Base-by-base conservation (phyloP, 306 rosid genomes). In the Hippophae rhamnoides region DNA sequence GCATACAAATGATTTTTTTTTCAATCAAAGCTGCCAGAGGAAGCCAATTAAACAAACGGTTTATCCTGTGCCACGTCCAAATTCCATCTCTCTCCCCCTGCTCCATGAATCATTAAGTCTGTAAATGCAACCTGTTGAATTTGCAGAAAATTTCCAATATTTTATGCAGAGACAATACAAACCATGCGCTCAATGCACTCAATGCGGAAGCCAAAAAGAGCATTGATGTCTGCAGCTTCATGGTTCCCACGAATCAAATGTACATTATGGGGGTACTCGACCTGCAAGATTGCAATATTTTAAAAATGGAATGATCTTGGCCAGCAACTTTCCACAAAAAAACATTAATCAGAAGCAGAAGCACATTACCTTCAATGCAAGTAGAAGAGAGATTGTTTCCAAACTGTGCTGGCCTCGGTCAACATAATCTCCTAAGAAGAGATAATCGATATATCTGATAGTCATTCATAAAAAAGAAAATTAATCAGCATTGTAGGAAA, bases 21-120 rank as follows among this genome's bases (percentile, higher is more conserved):
- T 93, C 97, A 61, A 93, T 93, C 18, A 93, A 76, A 52, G 99
- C 99, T 31, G 99, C 97, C 18, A 93, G 78, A 58, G 99, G 99
- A 74, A 93, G 97, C 99, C 99, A 93, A 80, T 93, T 93, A 70
- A 93, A 93, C 70, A 93, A 77, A 46, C 95, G 89, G 71, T 93
- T 93, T 63, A 93, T 88, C 53, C 99, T 88, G 80, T 88, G 97
- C 99, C 99, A 93, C 18, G 95, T 75, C 99, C 99, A 93, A 63
- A 93, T 93, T 82, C 99, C 99, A 53, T 93, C 99, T 73, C 99
- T 81, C 73, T 93, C 99, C 10, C 99, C 99, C 99, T 93, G 84
- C 56, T 73, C 64, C 73, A 53, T 56, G 75, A 69, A 46, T 69
- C 40, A 70, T 49, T 63, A 57, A 59, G 70, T 47, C 57, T 38